These are phyloP conservation scores for Sesbania bispinosa DNA, from an alignment of 306 rosid species.

Conservation along the genomic window DNA sequence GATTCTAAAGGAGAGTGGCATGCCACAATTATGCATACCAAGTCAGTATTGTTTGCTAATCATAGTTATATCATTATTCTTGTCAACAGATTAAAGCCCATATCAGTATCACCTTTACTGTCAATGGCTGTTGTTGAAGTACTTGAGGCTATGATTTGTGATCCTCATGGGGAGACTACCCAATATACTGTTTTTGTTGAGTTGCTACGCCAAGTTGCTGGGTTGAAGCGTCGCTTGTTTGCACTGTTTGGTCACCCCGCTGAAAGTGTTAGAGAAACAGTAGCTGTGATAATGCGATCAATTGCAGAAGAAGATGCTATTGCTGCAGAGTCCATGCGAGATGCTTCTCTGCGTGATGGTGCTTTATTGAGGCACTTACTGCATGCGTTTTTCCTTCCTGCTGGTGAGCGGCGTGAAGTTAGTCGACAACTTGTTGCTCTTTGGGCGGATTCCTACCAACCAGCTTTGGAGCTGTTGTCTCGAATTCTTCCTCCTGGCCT, in stretches of 20 bases:
- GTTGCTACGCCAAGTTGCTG: conserved; percentile 95
- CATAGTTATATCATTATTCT: conserved; percentile 71
- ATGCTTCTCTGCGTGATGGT: conserved; percentile 98
- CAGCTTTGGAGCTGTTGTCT: conserved; percentile 84
- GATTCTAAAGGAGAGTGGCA: conserved; percentile 97
- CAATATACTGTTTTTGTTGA: conserved; percentile 93
- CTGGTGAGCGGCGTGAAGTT: conserved; percentile 92
- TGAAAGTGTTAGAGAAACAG: conserved; percentile 92
- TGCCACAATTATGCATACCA: conserved; percentile 94
- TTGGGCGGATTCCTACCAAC: conserved; percentile 99
- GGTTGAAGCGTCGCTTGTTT: conserved; percentile 96
- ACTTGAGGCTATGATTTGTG: conserved; percentile 98
- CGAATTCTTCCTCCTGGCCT: conserved; percentile 98
- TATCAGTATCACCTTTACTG: conserved; percentile 86
- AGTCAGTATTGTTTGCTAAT: conserved; percentile 92
- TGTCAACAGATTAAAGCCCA: conserved; percentile 89
- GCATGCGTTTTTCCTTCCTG: conserved; percentile 87
- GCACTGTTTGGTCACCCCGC: conserved; percentile 99
- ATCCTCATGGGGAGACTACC: conserved; percentile 96
- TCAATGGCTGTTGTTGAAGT: conserved; percentile 98
- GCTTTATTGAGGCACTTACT: conserved; percentile 90
- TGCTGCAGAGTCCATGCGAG: conserved; percentile 99
- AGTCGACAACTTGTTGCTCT: conserved; percentile 98
- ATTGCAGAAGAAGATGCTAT: conserved; percentile 99
- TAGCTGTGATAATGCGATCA: conserved; percentile 95